A percentile compares a stretch with the other conserved stretches of the same genome.
Conservation (phyloP, 2,329 filamentous ascomycete species). For the Colletotrichum limetticola region DNA sequence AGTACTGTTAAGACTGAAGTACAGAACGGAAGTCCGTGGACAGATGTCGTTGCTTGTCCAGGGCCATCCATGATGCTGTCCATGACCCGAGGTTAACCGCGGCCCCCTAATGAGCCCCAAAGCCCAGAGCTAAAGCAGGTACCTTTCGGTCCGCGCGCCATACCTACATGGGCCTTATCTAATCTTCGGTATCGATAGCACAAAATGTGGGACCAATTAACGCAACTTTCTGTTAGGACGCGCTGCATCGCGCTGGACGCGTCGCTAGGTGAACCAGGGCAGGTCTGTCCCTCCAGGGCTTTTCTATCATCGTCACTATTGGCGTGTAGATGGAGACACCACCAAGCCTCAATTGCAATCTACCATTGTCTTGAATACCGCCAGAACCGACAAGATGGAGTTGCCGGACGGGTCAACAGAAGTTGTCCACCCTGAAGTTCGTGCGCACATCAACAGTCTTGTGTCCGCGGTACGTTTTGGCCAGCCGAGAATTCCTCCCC, state of each 20-base stretch:
- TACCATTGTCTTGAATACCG: background rate
- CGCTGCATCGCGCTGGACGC: conserved; percentile 31
- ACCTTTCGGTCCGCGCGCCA: background rate
- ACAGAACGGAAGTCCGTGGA: conserved; percentile 17
- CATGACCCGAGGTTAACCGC: conserved; percentile 53
- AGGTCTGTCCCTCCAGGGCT: background rate
- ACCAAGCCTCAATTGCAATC: background rate
- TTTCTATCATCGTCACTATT: background rate
- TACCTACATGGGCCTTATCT: background rate
- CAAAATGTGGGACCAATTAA: background rate
- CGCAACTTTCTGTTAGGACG: conserved; percentile 2
- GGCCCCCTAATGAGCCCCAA: conserved; percentile 41
- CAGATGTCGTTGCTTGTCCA: conserved; percentile 21
- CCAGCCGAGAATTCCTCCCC: background rate
- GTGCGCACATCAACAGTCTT: conserved; percentile 92
- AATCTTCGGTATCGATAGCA: background rate
- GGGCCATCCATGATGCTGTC: conserved; percentile 20
- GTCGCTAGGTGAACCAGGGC: background rate
- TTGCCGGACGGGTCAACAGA: conserved; percentile 61
- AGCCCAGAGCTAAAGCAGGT: background rate
- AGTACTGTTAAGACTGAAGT: background rate
- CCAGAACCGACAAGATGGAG: conserved; percentile 59
- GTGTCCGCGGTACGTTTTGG: conserved; percentile 82
- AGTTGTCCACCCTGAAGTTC: conserved; percentile 89
- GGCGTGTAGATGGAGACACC: conserved; percentile 19